Percentiles rank a stretch among this genome's conserved stretches.
These are phyloP conservation scores for Wickerhamomyces sp. DNA, from an alignment of 1,139 yeast genomes.

Conservation along the genomic window DNA sequence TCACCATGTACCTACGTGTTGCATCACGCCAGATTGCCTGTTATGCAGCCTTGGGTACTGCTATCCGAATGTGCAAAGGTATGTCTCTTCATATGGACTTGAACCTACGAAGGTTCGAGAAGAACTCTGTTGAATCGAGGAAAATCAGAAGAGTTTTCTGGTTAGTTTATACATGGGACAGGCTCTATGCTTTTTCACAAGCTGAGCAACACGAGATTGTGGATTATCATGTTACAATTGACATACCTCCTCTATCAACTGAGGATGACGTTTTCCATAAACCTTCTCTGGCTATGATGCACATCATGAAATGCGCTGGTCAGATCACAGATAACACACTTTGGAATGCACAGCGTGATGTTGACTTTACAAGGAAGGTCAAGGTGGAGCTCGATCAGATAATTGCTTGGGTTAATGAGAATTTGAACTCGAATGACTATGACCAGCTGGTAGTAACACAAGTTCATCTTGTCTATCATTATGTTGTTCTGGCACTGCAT, in stretches of 20 bases:
- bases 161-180: slow-evolving; percentile 52
- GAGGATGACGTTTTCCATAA: slow-evolving; percentile 49
- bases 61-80: slow-evolving; percentile 47
- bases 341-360: background rate
- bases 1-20: slow-evolving; percentile 47
- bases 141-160: slow-evolving; percentile 55
- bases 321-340: slow-evolving; percentile 6
- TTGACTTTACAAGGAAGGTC: background rate
- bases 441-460: slow-evolving; percentile 15
- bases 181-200: slow-evolving; percentile 48
- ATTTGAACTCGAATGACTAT: slow-evolving; percentile 5
- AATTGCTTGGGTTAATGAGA: slow-evolving; percentile 11
- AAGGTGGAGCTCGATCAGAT: slow-evolving; percentile 2
- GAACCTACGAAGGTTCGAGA: slow-evolving; percentile 24
- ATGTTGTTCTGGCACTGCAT: slow-evolving; percentile 23
- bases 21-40: slow-evolving; percentile 55
- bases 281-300: slow-evolving; percentile 42
- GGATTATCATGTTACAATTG: slow-evolving; percentile 33
- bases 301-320: slow-evolving; percentile 37
- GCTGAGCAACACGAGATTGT: slow-evolving; percentile 44
- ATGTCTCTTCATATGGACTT: slow-evolving; percentile 42
- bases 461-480: slow-evolving; percentile 23
- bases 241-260: slow-evolving; percentile 31
- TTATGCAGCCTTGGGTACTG: slow-evolving; percentile 49
- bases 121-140: slow-evolving; percentile 40